Percentiles rank a stretch among this genome's conserved stretches.
phyloP scores from a whole-genome alignment of 768 basidiomycete species.

The Russula dissimulans region DNA sequence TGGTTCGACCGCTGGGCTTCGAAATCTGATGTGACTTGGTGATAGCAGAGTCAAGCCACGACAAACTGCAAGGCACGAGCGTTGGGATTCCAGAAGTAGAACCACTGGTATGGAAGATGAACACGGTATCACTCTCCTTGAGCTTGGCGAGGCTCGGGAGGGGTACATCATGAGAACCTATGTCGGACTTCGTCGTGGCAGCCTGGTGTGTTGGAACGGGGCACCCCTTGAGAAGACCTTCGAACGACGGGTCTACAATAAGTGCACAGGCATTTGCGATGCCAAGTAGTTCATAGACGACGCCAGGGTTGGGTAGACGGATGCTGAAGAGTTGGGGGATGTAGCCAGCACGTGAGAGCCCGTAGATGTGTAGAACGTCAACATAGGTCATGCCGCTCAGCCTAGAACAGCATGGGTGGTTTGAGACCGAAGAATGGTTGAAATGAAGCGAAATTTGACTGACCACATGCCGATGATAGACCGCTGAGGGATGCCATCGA shows the following conservation, averaged over 20 bases:
- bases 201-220: slow-evolving; percentile 41
- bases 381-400: slow-evolving; percentile 61
- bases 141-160: slow-evolving; percentile 36
- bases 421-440: neutral
- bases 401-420: slow-evolving; percentile 33
- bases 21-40: slow-evolving; percentile 50
- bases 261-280: slow-evolving; percentile 55
- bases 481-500: slow-evolving; percentile 37
- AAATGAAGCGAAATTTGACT: slow-evolving; percentile 21
- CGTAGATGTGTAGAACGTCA: slow-evolving; percentile 67
- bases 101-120: slow-evolving; percentile 75
- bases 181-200: slow-evolving; percentile 31
- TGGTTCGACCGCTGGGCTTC: slow-evolving; percentile 33
- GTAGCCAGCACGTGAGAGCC: slow-evolving; percentile 66
- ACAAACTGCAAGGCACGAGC: slow-evolving; percentile 61
- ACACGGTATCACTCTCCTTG: slow-evolving; percentile 37
- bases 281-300: slow-evolving; percentile 61
- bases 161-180: slow-evolving; percentile 30
- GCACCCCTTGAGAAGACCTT: slow-evolving; percentile 33
- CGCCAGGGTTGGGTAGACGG: slow-evolving; percentile 61
- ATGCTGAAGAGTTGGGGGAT: slow-evolving; percentile 72
- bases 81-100: slow-evolving; percentile 81
- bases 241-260: slow-evolving; percentile 53
- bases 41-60: slow-evolving; percentile 54
- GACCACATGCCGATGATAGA: slow-evolving; percentile 72